Conservation (phyloP, 345 rosid species). For the Arabis alpina region DNA sequence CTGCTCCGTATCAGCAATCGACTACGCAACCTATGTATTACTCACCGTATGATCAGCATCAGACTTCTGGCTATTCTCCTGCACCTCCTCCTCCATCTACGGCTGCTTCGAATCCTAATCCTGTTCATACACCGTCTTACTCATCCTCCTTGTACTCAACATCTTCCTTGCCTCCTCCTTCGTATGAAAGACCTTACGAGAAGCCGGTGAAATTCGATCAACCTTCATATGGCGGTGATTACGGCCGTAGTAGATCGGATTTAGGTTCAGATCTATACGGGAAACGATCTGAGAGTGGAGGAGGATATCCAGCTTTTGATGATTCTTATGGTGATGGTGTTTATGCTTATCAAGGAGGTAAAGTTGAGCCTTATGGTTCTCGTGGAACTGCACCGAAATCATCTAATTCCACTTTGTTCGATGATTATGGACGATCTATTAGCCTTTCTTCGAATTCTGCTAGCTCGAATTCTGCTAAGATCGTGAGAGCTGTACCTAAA, state of each 20-base stretch:
- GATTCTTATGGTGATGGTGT: constrained; percentile 83
- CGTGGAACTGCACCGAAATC: constrained; percentile 91
- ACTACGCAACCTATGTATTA: constrained; percentile 53
- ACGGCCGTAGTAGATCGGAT: constrained; percentile 53
- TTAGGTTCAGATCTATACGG: constrained; percentile 65
- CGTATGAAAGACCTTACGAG: constrained; percentile 53
- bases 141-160: constrained; percentile 56
- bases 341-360: constrained; percentile 83
- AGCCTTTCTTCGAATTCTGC: constrained; percentile 54
- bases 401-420: constrained; percentile 70
- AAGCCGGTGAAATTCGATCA: constrained; percentile 65
- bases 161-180: constrained; percentile 51
- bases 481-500: constrained; percentile 91
- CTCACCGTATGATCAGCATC: constrained; percentile 69
- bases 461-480: constrained; percentile 59
- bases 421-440: constrained; percentile 91
- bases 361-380: constrained; percentile 90
- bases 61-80: constrained; percentile 45
- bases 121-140: constrained; percentile 43
- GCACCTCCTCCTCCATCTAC: constrained; percentile 48
- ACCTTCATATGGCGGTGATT: constrained; percentile 53
- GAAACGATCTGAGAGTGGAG: constrained; percentile 60
- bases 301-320: constrained; percentile 48
- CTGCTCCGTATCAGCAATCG: constrained; percentile 61
- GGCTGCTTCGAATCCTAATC: constrained; percentile 41